Conservation (phyloP, 768 basidiomycete genomes). For the Tephrocybe sp. region DNA sequence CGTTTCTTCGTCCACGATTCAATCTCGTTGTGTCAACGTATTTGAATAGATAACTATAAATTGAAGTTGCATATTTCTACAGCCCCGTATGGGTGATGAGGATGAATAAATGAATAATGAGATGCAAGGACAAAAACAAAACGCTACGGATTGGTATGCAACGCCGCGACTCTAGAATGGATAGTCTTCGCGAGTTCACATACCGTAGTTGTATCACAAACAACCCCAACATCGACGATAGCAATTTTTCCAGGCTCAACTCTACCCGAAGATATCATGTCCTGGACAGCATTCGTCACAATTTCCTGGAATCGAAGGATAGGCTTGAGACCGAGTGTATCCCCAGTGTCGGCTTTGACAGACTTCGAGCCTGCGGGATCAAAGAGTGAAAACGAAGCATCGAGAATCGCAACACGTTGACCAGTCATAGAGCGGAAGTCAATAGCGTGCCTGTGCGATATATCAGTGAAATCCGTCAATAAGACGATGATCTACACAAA, state of each 20-base stretch:
- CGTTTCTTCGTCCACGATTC: slow-evolving; percentile 10
- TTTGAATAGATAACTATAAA: slow-evolving; percentile 17
- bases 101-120: not conserved
- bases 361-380: slow-evolving; percentile 17
- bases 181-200: slow-evolving; percentile 46
- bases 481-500: slow-evolving; percentile 27
- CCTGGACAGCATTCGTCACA: slow-evolving; percentile 47
- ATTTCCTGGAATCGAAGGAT: slow-evolving; percentile 60
- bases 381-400: slow-evolving; percentile 66
- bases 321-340: slow-evolving; percentile 44
- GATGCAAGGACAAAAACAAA: no score
- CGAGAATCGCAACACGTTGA: slow-evolving; percentile 67
- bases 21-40: slow-evolving; percentile 15
- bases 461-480: not conserved
- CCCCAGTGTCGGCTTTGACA: slow-evolving; percentile 1
- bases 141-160: not conserved
- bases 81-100: no score
- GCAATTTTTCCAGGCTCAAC: slow-evolving; percentile 42
- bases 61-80: not conserved
- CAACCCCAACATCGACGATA: slow-evolving; percentile 57
- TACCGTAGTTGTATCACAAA: slow-evolving; percentile 53
- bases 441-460: slow-evolving; percentile 58
- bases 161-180: slow-evolving; percentile 15
- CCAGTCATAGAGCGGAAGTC: slow-evolving; percentile 75
- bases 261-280: slow-evolving; percentile 29